Conservation (phyloP, 139 green algal genomes). For the Closterium sp. region DNA sequence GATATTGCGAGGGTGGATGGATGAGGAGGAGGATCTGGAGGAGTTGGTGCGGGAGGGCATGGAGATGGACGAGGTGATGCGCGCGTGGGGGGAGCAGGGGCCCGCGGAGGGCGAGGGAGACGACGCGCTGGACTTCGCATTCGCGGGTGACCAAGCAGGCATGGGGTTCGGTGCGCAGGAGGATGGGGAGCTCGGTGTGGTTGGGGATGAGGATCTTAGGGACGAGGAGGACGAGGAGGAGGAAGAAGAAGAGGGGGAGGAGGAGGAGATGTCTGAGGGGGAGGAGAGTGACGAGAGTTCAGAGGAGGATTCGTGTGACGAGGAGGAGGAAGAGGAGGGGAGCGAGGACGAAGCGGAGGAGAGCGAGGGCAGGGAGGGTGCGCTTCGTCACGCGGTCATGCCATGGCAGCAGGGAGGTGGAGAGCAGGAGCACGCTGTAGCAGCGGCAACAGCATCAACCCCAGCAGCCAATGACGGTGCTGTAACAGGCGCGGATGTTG, state of each 20-base stretch:
- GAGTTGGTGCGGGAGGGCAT: neutral
- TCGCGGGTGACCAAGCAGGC: neutral
- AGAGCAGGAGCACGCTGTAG: neutral
- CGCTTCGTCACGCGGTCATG: neutral
- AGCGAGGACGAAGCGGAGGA: neutral
- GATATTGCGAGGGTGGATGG: neutral
- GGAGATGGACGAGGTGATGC: neutral
- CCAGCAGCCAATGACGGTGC: neutral
- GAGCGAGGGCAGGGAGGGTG: neutral
- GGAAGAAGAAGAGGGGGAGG: too few relatives aligned
- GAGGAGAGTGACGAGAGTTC: neutral
- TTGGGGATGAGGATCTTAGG: neutral
- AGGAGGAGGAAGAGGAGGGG: neutral
- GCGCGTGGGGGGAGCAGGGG: neutral
- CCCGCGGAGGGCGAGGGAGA: neutral
- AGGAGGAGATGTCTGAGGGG: neutral
- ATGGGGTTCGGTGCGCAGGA: neutral
- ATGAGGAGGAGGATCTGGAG: slow-evolving; percentile 1
- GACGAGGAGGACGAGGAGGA: neutral
- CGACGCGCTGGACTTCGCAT: neutral
- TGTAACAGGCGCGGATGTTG: neutral
- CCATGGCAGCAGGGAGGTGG: neutral
- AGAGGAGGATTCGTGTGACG: neutral
- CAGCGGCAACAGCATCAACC: neutral
- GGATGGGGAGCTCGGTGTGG: neutral